Conservation (phyloP, 2,329 filamentous ascomycete genomes). For the Rutstroemia sp. region DNA sequence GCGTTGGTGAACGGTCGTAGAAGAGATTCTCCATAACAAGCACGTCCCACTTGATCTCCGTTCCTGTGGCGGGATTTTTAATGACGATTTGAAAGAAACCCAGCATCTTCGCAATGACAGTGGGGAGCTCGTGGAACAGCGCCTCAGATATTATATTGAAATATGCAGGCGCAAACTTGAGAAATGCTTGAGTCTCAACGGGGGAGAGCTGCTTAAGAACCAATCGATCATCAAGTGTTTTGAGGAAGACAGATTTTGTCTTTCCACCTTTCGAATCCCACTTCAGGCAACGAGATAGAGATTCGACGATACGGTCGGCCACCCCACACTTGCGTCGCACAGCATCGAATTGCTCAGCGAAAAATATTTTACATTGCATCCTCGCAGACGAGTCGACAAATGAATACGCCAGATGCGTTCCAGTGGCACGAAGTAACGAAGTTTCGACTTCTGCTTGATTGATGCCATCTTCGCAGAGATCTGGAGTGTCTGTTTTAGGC, state of each 20-base stretch:
- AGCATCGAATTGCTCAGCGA: conserved; percentile 95
- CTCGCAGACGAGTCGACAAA: conserved; percentile 90
- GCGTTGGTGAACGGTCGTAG: conserved; percentile 83
- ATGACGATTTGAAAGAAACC: conserved; percentile 97
- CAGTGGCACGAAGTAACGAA: conserved; percentile 74
- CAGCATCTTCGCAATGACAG: conserved; percentile 98
- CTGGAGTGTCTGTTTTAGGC: conserved; percentile 20
- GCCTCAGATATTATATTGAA: conserved; percentile 97
- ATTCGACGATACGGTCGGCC: conserved; percentile 89
- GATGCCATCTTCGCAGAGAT: conserved; percentile 27
- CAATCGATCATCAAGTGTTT: conserved; percentile 89
- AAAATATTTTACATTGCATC: conserved; percentile 98
- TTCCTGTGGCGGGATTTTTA: conserved; percentile 85
- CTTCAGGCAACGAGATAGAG: conserved; percentile 87
- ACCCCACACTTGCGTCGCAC: conserved; percentile 88
- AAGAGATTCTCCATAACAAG: conserved; percentile 97
- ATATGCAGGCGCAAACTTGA: conserved; percentile 93
- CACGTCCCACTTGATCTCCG: conserved; percentile 90
- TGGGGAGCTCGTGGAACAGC: conserved; percentile 89
- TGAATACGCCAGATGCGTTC: conserved; percentile 92
- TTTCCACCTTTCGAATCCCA: conserved; percentile 98
- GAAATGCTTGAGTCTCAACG: conserved; percentile 87
- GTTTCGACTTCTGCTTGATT: conserved; percentile 74
- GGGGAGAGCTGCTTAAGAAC: conserved; percentile 74
- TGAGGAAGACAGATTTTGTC: conserved; percentile 94